Conservation (phyloP, 495 filamentous ascomycete genomes). For the Xylaria longipes region DNA sequence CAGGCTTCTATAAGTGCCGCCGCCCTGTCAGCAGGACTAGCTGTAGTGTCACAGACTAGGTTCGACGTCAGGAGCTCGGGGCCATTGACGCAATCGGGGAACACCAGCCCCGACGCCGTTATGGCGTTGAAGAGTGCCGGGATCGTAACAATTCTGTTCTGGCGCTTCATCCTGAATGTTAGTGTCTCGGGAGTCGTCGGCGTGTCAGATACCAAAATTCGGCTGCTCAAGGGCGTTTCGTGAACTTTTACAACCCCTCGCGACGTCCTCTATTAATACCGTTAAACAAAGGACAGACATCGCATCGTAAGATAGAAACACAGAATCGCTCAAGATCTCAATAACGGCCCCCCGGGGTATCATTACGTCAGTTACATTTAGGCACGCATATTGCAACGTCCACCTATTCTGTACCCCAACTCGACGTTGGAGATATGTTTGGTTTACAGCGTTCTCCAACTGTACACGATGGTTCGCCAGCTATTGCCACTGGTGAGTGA, state of each 20-base stretch:
- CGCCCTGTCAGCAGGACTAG: conserved; percentile 51
- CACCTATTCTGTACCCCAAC: conserved; percentile 2
- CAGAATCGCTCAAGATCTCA: neutral
- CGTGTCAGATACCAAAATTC: neutral
- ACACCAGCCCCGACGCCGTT: conserved; percentile 30
- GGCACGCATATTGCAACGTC: conserved; percentile 1
- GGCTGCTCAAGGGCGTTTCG: neutral
- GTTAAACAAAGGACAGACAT: neutral
- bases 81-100: conserved; percentile 44
- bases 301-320: neutral
- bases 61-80: conserved; percentile 43
- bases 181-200: neutral
- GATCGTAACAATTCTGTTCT: neutral
- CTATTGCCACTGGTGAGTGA: conserved; percentile 7
- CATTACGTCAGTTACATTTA: conserved; percentile 21
- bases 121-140: conserved; percentile 28
- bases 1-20: conserved; percentile 49
- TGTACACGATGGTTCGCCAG: neutral
- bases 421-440: neutral
- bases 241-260: neutral
- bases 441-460: conserved; percentile 6
- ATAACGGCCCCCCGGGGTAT: neutral
- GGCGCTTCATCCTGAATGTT: conserved; percentile 27
- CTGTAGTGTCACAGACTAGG: conserved; percentile 56
- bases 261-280: neutral